Conservation (phyloP, 1,284 basidiomycete genomes). For the Athelia sp. region DNA sequence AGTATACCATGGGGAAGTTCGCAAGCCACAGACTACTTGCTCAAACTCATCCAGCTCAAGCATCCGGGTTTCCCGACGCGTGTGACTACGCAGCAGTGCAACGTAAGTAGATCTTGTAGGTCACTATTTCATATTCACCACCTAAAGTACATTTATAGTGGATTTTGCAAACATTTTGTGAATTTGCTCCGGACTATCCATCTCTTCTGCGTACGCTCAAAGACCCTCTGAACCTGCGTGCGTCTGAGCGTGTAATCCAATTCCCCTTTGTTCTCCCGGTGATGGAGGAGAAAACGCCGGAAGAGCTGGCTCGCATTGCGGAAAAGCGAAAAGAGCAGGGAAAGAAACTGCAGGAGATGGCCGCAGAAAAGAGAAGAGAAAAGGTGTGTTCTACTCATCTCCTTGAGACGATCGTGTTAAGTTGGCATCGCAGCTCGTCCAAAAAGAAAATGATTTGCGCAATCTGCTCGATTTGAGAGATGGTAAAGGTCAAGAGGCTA, state of each 20-base stretch:
- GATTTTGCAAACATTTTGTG: conserved; percentile 87
- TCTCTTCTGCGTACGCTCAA: conserved; percentile 60
- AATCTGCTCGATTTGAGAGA: conserved; percentile 68
- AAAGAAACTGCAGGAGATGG: conserved; percentile 85
- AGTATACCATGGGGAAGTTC: conserved; percentile 94
- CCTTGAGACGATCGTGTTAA: background rate
- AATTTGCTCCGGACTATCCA: conserved; percentile 80
- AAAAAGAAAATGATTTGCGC: conserved; percentile 83
- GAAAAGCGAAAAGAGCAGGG: conserved; percentile 87
- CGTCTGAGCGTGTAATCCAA: conserved; percentile 72
- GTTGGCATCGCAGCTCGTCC: conserved; percentile 45
- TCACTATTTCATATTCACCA: background rate
- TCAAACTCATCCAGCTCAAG: conserved; percentile 93
- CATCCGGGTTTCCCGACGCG: conserved; percentile 84
- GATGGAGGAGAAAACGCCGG: conserved; percentile 85
- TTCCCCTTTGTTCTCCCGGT: conserved; percentile 76
- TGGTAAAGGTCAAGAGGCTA: conserved; percentile 59
- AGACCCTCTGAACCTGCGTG: conserved; percentile 60
- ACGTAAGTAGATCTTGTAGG: conserved; percentile 30
- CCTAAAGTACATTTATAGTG: conserved; percentile 43
- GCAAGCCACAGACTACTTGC: conserved; percentile 87
- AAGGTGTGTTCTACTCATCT: conserved; percentile 50
- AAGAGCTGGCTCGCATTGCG: conserved; percentile 74
- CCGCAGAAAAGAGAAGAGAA: conserved; percentile 82
- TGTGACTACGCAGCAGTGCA: conserved; percentile 51